Evolutionary conservation across 257 asterid genomes (phyloP).

Genomic region (Gynochthodes officinalis): DNA sequence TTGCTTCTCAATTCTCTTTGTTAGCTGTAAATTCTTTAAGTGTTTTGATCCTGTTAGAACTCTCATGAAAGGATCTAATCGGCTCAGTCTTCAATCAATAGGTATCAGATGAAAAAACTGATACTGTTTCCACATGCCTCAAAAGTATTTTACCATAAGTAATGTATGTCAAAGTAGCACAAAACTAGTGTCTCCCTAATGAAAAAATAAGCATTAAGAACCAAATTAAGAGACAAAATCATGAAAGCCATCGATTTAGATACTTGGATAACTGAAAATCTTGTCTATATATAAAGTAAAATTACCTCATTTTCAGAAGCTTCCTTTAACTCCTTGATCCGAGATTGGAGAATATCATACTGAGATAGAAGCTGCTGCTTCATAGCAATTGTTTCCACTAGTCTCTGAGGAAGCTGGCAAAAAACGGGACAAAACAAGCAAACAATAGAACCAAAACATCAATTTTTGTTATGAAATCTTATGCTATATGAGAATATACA

Average conservation of each 20-base stretch:
- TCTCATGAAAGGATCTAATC: neutral
- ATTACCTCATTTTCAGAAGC: conserved; percentile 88
- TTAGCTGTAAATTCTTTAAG: neutral
- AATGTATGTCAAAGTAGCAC: neutral
- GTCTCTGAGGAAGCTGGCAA: conserved; percentile 75
- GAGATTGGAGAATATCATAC: conserved; percentile 86
- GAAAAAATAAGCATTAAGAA: neutral
- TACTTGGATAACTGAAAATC: conserved; percentile 3
- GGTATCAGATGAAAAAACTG: neutral
- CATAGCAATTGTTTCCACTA: conserved; percentile 61
- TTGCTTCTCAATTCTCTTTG: neutral
- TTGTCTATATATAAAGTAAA: neutral
- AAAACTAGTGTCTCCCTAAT: neutral
- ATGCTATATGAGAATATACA: neutral
- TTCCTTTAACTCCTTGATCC: conserved; percentile 78
- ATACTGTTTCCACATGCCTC: neutral
- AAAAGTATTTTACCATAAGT: neutral
- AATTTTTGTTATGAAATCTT: neutral
- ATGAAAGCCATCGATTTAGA: conserved; percentile 3
- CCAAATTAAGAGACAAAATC: neutral
- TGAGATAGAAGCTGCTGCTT: conserved; percentile 85
- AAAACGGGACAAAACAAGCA: neutral
- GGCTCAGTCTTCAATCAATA: neutral
- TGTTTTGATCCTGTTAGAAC: neutral
- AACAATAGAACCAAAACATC: neutral